Evolutionary conservation across 768 basidiomycete species (phyloP).

Genomic region (Tulasnella sp.): DNA sequence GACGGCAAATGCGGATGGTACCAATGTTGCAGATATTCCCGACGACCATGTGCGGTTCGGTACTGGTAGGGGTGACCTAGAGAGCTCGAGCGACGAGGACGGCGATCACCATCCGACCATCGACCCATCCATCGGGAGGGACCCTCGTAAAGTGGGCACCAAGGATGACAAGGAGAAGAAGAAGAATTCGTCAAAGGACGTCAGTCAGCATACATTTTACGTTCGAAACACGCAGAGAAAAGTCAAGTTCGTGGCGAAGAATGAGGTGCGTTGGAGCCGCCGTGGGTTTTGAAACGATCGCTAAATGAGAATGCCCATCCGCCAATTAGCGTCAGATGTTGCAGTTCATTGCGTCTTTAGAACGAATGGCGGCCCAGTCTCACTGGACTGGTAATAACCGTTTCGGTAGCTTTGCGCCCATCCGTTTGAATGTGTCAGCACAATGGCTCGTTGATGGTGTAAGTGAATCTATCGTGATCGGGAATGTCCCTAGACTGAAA

Average conservation of each 20-base stretch:
- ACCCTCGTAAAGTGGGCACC: not conserved
- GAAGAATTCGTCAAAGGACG: conserved; percentile 43
- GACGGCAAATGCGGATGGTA: conserved; percentile 1
- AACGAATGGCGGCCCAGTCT: conserved; percentile 64
- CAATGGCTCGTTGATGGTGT: conserved; percentile 99
- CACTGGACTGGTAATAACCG: conserved; percentile 70
- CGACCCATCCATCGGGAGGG: conserved; percentile 10
- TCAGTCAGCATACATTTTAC: conserved; percentile 91
- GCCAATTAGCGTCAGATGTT: conserved; percentile 74
- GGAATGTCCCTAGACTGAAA: not conserved
- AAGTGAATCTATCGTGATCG: conserved; percentile 26
- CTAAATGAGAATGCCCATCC: not conserved
- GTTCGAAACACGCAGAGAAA: conserved; percentile 84
- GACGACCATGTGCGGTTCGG: not conserved
- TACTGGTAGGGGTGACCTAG: not conserved
- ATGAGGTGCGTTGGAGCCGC: conserved; percentile 44
- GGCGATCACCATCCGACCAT: not conserved
- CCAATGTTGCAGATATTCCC: not conserved
- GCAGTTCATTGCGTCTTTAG: conserved; percentile 89
- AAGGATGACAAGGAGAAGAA: conserved; percentile 23
- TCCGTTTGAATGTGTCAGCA: conserved; percentile 83
- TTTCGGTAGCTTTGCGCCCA: conserved; percentile 91
- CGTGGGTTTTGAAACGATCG: not conserved
- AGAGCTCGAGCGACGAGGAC: not conserved
- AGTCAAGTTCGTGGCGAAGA: conserved; percentile 76